These are phyloP conservation scores for Amanita muscaria DNA, from an alignment of 768 basidiomycete genomes.

Conservation along the genomic window DNA sequence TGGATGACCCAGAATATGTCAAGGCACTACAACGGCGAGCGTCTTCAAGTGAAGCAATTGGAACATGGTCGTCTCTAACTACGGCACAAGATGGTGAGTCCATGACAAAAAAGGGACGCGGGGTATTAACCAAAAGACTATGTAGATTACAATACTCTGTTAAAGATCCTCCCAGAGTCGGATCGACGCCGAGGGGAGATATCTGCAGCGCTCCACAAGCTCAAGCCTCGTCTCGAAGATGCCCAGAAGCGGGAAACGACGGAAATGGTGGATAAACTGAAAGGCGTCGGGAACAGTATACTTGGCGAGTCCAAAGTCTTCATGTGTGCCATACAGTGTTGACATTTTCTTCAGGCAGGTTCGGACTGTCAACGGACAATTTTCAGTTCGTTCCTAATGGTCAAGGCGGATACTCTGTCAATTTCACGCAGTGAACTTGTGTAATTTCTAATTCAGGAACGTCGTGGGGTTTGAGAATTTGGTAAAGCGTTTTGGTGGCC, in stretches of 20 bases:
- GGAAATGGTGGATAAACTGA: constrained; percentile 90
- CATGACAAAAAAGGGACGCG: too few species aligned
- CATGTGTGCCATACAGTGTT: neutral
- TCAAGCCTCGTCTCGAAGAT: constrained; percentile 63
- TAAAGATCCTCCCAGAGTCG: constrained; percentile 49
- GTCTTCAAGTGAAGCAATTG: constrained; percentile 68
- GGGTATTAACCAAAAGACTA: neutral
- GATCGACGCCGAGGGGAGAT: constrained; percentile 43
- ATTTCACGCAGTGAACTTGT: constrained; percentile 41
- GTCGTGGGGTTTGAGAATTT: constrained; percentile 36
- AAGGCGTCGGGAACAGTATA: constrained; percentile 84
- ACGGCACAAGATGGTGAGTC: constrained; percentile 77
- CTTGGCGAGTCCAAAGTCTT: constrained; percentile 46
- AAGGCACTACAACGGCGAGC: constrained; percentile 91
- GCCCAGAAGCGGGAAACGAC: constrained; percentile 81
- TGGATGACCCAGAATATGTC: constrained; percentile 75
- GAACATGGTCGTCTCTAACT: constrained; percentile 76
- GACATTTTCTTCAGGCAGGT: constrained; percentile 52
- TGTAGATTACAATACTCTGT: constrained; percentile 71
- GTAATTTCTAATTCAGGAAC: constrained; percentile 24
- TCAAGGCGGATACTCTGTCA: constrained; percentile 93
- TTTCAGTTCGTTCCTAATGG: constrained; percentile 94
- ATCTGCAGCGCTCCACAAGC: constrained; percentile 35
- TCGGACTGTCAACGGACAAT: constrained; percentile 92
- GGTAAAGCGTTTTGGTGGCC: constrained; percentile 30